Conservation (phyloP, 108 stramenopile species). For the Discostella stelligeroides region DNA sequence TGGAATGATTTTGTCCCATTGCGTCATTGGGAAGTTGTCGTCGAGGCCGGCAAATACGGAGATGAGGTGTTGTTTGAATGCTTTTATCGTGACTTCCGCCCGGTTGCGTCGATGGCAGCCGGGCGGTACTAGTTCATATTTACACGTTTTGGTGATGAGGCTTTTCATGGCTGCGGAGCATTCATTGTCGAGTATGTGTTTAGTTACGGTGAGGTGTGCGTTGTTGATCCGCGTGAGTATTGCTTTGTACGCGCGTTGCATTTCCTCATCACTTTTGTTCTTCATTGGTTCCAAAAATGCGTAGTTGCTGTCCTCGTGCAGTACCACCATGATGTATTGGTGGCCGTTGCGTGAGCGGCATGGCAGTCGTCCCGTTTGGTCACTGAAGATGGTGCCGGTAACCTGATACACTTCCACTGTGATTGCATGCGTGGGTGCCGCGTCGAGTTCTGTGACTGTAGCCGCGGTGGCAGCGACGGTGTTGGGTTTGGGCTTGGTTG, state of each 20-base stretch:
- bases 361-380: background rate
- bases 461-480: background rate
- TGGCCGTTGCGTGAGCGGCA: background rate
- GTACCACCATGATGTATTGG: too few relatives aligned
- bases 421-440: background rate
- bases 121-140: conserved; percentile 49
- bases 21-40: conserved; percentile 30
- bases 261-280: too few relatives aligned
- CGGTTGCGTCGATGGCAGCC: conserved; percentile 38
- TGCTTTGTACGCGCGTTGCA: background rate
- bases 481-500: background rate
- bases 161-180: conserved; percentile 6
- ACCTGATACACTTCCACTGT: background rate
- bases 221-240: background rate
- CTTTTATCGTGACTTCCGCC: conserved; percentile 51
- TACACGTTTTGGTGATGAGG: background rate
- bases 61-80: conserved; percentile 49
- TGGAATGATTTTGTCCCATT: conserved; percentile 37
- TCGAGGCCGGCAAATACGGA: conserved; percentile 25
- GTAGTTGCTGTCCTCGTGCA: background rate
- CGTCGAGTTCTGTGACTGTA: background rate
- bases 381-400: background rate
- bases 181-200: too few relatives aligned
- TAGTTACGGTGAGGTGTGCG: background rate
- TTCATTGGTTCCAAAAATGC: conserved; percentile 7